Evolutionary conservation across 1,284 basidiomycete species (phyloP), one percentile per base, ranked within the genome.

Genomic region (Ganoderma meredithae): DNA sequence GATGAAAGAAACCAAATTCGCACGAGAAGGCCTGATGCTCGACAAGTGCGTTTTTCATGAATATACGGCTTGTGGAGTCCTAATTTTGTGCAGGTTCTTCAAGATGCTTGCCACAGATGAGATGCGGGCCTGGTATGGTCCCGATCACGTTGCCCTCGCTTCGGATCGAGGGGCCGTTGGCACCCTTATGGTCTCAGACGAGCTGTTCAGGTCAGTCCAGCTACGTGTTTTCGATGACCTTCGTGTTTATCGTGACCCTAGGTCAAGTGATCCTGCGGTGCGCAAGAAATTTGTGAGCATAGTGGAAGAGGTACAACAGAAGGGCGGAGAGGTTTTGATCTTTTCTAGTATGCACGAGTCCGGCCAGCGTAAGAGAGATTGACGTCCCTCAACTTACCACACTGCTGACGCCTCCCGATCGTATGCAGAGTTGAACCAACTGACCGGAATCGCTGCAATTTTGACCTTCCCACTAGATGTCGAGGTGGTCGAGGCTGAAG

Each of bases 261-360:
- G 95, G 66, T 87, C 95, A 64, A 93, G 88, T 74, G 90, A 97
- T 73, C 89, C 93, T 7, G 82, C 80, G n/a, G 86, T 86, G 60
- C 85, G 95, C 44, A 96, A 91, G 81, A 90, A 88, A 78, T 99
- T 96, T 77, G 97, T 99, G 47, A 83, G 84, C 60, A 85, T 99
- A 65, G 96, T 98, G 0, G 97, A 99, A 79, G 90, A 90, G 52
- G 96, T 98, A 19, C 90, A 94, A 71, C 86, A 90, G 60, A 95
- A 94, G 72, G 95, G 96, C 39, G 98, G 92, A 47, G 96, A 99
- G 77, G 96, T 96, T 5, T 84, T 98, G 58, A 96, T 99, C 73
- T 99, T 99, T 80, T 98, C 96, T 8, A 97, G 95, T 75, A 98
- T 99, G 97, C 98, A 99, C 79, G 97, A 99, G 80, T 95, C 94